A percentile compares a stretch with the other conserved stretches of the same genome.
phyloP scores from a whole-genome alignment of 208 protist species.

The Tetramitus jugosus region DNA sequence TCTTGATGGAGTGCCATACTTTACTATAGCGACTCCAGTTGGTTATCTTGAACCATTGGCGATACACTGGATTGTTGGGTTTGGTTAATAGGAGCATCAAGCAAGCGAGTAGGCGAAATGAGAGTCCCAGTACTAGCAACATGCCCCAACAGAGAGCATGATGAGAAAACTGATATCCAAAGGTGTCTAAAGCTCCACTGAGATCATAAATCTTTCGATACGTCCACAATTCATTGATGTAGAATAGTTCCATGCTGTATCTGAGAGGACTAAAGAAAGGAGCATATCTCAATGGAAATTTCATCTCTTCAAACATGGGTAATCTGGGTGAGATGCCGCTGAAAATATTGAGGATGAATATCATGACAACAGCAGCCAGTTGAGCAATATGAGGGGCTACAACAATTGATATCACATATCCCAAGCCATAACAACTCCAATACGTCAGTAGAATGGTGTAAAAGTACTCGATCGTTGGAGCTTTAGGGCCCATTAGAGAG shows the following conservation, averaged over 20 bases:
- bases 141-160: too few species aligned
- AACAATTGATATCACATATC: conserved; percentile 7
- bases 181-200: neutral
- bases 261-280: neutral
- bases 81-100: too few species aligned
- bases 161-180: neutral
- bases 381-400: neutral
- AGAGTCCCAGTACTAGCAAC: too few species aligned
- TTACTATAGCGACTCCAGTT: too few species aligned
- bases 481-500: neutral
- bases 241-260: neutral
- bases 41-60: too few species aligned
- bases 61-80: too few species aligned
- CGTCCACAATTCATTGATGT: neutral
- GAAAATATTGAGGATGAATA: conserved; percentile 18
- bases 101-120: too few species aligned
- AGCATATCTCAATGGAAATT: neutral
- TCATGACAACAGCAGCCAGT: neutral
- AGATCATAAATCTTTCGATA: neutral
- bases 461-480: neutral
- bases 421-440: conserved; percentile 14
- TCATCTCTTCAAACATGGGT: neutral
- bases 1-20: too few species aligned
- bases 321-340: neutral
- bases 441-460: neutral